Evolutionary conservation across 306 rosid species (phyloP), one percentile per base, ranked within the genome.

Genomic region (Vigna trinervia): DNA sequence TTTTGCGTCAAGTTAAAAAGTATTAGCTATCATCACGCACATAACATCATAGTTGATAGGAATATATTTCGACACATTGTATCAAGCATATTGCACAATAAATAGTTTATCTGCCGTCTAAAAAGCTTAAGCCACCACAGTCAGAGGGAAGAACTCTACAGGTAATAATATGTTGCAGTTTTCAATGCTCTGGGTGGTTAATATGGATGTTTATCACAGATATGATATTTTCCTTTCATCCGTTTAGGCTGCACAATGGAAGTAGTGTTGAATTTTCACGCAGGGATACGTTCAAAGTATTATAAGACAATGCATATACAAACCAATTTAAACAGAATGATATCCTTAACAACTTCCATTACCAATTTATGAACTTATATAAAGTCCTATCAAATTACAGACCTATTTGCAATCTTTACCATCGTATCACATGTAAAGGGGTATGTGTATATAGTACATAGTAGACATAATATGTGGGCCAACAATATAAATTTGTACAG

Each of bases 341-440:
- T 60, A 50, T 14, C 38, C n/a, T 32, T 50, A 58, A 69, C 58
- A 74, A 74, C 70, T 65, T 64, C 32, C 32, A 36, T 38, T 28
- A 57, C 48, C 69, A 62, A 76, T 53, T 81, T 52, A 51, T 53
- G 58, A 51, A 12, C 39, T 75, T 76, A 51, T 36, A 69, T 6
- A 17, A 41, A 70, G 32, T 51, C 20, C 47, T 36, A 1, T 5
- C 46, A 75, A 69, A 43, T 61, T 76, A 76, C 12, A 71, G 13
- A 26, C 17, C 65, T 58, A 36, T 71, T 71, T 36, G 52, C 47
- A 53, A 71, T 63, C 9, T 53, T 76, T 34, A 82, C 14, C 22
- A 69, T 14, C 70, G 45, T 52, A 48, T 81, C 36, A 6, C 73
- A 45, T 64, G 61, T 50, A 62, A 76, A 53, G 60, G 12, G 7